Evolutionary conservation across 2,329 filamentous ascomycete species (phyloP).

Genomic region (Bimuria novae-zelandiae): DNA sequence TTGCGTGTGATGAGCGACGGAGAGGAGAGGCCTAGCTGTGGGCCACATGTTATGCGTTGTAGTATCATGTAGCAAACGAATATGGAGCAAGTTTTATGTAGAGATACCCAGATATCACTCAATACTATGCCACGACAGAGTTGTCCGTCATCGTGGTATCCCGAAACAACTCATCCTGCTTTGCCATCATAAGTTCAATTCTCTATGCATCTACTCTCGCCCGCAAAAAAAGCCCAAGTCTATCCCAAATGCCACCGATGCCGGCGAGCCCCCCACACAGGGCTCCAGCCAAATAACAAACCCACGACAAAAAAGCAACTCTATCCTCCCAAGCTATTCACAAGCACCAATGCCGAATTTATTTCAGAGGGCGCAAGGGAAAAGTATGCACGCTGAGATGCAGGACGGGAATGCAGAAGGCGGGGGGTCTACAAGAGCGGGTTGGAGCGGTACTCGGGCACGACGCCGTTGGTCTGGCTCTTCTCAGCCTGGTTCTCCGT

Average conservation of each 20-base stretch:
- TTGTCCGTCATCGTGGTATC: no score
- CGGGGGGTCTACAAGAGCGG: slow-evolving; percentile 59
- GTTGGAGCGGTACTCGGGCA: slow-evolving; percentile 67
- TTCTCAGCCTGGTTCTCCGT: slow-evolving; percentile 57
- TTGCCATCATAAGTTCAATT: no score
- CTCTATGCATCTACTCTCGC: no score
- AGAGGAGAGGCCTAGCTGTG: slow-evolving; percentile 1
- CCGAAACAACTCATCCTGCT: no score
- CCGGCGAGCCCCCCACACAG: slow-evolving; percentile 8
- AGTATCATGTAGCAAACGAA: slow-evolving; percentile 24
- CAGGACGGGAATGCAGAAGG: slow-evolving; percentile 10
- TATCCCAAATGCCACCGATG: slow-evolving; percentile 8
- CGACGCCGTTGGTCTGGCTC: slow-evolving; percentile 57
- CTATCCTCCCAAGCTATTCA: slow-evolving; percentile 2
- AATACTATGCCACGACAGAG: not conserved
- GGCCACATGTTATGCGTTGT: slow-evolving; percentile 23
- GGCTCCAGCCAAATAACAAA: slow-evolving; percentile 9
- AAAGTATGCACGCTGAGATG: slow-evolving; percentile 4
- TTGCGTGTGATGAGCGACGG: not conserved
- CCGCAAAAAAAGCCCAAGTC: slow-evolving; percentile 1
- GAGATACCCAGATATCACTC: slow-evolving; percentile 6
- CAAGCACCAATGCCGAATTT: not conserved
- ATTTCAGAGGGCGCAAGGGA: no score
- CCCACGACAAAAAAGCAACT: not conserved
- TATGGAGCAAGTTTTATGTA: not conserved